Conservation (phyloP, 129 eudicot species). For the Saposhnikovia divaricata region DNA sequence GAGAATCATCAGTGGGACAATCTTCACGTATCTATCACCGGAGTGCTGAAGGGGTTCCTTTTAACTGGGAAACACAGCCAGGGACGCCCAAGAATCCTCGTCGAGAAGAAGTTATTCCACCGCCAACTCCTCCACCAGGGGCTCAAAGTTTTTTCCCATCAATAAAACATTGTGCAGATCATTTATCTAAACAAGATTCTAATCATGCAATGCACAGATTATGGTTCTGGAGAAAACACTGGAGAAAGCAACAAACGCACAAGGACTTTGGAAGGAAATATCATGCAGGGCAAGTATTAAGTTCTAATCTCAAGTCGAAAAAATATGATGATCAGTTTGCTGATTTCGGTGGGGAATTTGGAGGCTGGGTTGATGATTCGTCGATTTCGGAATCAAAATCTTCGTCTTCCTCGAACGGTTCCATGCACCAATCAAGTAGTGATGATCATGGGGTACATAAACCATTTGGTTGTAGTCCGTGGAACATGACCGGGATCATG, state of each 20-base stretch:
- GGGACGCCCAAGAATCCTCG: slow-evolving; percentile 63
- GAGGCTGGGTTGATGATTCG: not conserved
- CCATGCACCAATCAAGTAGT: not conserved
- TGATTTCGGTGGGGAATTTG: slow-evolving; percentile 17
- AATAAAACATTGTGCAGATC: slow-evolving; percentile 29
- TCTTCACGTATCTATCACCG: slow-evolving; percentile 63
- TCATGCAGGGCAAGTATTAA: not conserved
- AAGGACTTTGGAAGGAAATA: not conserved
- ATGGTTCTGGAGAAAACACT: slow-evolving; percentile 47
- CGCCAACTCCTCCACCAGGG: slow-evolving; percentile 61
- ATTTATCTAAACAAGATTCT: slow-evolving; percentile 14
- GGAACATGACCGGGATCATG: slow-evolving; percentile 23
- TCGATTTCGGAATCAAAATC: slow-evolving; percentile 11
- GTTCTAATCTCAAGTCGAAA: not conserved
- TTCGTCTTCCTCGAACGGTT: slow-evolving; percentile 12
- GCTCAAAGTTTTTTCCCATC: slow-evolving; percentile 48
- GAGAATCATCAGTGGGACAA: slow-evolving; percentile 52
- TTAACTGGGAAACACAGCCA: slow-evolving; percentile 74
- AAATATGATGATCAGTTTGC: not conserved
- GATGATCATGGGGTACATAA: not conserved
- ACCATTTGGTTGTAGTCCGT: slow-evolving; percentile 31
- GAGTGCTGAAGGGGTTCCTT: slow-evolving; percentile 61
- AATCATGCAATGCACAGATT: slow-evolving; percentile 10
- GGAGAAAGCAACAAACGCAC: not conserved
- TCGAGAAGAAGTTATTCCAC: slow-evolving; percentile 38